phyloP scores from a whole-genome alignment of 352 stramenopile species.

The Pythium folliculosum region DNA sequence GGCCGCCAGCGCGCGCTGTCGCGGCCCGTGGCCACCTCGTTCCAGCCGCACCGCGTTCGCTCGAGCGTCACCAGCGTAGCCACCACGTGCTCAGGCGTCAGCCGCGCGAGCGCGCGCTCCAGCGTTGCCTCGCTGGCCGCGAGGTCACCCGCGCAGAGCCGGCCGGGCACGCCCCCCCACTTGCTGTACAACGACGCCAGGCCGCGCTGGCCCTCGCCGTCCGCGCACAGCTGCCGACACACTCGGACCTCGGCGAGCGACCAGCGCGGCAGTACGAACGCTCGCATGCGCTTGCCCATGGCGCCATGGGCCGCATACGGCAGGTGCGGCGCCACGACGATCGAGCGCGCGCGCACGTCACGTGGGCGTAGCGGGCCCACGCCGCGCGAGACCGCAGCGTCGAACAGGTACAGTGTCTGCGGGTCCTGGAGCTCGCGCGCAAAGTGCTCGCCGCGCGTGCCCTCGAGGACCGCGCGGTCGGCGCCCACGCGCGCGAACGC shows the following conservation, averaged over 20 bases:
- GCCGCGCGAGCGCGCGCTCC: conserved; percentile 1
- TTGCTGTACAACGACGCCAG: background rate
- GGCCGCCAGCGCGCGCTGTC: conserved; percentile 8
- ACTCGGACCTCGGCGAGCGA: conserved; percentile 1
- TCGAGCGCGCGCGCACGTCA: background rate
- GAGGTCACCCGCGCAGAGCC: background rate
- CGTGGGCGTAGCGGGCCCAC: background rate
- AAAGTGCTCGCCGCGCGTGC: conserved; percentile 9
- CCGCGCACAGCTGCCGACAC: background rate
- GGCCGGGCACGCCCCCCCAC: conserved; percentile 16
- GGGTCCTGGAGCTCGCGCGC: background rate
- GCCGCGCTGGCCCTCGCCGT: background rate
- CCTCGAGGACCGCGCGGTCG: conserved; percentile 2
- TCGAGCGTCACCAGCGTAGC: background rate
- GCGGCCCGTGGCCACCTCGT: background rate
- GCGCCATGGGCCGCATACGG: too few relatives aligned
- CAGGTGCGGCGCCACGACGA: conserved; percentile 4
- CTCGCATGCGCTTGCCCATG: background rate
- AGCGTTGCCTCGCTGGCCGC: background rate
- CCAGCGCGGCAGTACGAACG: conserved; percentile 17
- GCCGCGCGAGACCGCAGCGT: background rate
- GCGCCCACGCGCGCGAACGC: conserved; percentile 5
- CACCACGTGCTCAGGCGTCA: background rate
- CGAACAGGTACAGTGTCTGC: conserved; percentile 10
- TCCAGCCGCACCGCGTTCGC: background rate